These are phyloP conservation scores for Penicillium brevicompactum DNA, from an alignment of 2,329 filamentous ascomycete species.

Conservation along the genomic window DNA sequence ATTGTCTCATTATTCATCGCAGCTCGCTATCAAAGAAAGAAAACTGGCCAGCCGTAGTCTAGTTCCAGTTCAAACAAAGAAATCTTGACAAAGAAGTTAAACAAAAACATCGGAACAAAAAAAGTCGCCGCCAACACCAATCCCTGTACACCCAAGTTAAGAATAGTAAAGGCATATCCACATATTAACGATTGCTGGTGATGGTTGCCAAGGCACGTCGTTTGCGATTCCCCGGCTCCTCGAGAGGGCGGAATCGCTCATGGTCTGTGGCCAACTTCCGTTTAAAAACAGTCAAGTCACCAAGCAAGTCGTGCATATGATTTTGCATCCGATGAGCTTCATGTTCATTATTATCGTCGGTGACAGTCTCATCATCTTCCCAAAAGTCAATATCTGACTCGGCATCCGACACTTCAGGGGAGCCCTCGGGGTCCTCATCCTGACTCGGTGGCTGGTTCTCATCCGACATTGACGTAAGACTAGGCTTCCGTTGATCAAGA, in stretches of 20 bases:
- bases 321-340: constrained; percentile 70
- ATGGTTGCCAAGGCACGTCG: constrained; percentile 35
- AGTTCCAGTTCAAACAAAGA: constrained; percentile 17
- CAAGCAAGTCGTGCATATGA: constrained; percentile 81
- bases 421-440: constrained; percentile 40
- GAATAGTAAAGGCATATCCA: constrained; percentile 3
- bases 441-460: constrained; percentile 59
- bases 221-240: constrained; percentile 25
- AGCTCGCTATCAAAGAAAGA: constrained; percentile 22
- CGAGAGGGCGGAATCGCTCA: constrained; percentile 40
- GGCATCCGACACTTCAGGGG: constrained; percentile 26
- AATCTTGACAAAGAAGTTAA: constrained; percentile 1
- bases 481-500: constrained; percentile 37
- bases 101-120: not conserved
- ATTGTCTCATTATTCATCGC: constrained; percentile 27
- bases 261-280: constrained; percentile 81
- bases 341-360: constrained; percentile 45
- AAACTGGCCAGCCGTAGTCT: constrained; percentile 4
- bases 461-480: constrained; percentile 52
- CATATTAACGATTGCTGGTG: constrained; percentile 29
- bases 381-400: constrained; percentile 42
- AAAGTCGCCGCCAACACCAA: constrained; percentile 18
- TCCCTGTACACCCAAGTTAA: constrained; percentile 15
- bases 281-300: constrained; percentile 77
- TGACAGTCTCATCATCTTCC: constrained; percentile 56